Percentiles rank a stretch among this genome's conserved stretches.
These are phyloP conservation scores for Alternaria arbusti DNA, from an alignment of 2,329 filamentous ascomycete genomes.

Conservation along the genomic window DNA sequence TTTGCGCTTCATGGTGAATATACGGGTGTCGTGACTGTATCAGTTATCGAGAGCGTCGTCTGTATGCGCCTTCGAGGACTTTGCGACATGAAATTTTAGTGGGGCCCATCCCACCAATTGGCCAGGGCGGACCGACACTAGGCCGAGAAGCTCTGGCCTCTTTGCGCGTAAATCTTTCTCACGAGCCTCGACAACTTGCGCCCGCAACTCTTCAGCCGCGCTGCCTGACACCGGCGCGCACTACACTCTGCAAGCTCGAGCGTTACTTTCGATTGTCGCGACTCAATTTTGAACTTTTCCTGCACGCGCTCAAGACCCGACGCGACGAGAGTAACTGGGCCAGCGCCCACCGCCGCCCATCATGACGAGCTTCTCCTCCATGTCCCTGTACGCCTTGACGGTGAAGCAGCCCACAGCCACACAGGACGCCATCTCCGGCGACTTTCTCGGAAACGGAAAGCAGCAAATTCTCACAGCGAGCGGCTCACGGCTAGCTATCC, in stretches of 20 bases:
- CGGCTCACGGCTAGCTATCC: conserved; percentile 85
- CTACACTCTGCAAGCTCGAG: neutral
- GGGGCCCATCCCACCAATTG: conserved; percentile 15
- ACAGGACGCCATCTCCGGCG: conserved; percentile 88
- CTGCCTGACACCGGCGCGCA: conserved; percentile 8
- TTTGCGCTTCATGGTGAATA: conserved; percentile 74
- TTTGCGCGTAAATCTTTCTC: conserved; percentile 11
- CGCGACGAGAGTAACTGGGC: conserved; percentile 33
- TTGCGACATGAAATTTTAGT: conserved; percentile 25
- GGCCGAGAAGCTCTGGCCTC: conserved; percentile 19
- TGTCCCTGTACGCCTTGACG: conserved; percentile 98
- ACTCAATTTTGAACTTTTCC: neutral
- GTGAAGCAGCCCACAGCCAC: conserved; percentile 90
- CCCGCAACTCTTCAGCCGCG: conserved; percentile 3
- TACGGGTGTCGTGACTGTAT: neutral
- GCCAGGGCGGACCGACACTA: conserved; percentile 19
- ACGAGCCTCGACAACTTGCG: conserved; percentile 3
- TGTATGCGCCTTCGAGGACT: conserved; percentile 12
- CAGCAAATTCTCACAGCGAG: conserved; percentile 96
- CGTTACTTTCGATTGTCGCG: neutral
- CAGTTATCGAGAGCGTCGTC: neutral
- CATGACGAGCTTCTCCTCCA: conserved; percentile 98
- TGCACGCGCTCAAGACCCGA: conserved; percentile 7
- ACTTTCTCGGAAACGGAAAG: conserved; percentile 95
- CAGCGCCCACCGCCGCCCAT: conserved; percentile 48